phyloP scores from a whole-genome alignment of 164 flowering plant genomes.

The Stephania cephalantha region DNA sequence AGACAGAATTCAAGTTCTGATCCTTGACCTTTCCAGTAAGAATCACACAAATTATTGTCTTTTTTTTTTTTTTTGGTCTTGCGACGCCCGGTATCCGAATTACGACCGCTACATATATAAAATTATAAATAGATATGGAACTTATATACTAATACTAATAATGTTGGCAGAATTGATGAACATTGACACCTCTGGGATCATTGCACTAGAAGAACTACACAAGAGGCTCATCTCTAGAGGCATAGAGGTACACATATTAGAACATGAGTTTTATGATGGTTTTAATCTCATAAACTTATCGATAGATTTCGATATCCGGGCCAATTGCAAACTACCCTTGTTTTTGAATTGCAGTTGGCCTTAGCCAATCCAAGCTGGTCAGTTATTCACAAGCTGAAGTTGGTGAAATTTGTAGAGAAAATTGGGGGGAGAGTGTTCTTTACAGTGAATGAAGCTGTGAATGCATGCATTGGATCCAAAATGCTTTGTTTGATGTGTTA shows the following conservation, averaged over 20 bases:
- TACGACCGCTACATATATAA: too few relatives aligned
- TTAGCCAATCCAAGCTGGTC: constrained; percentile 65
- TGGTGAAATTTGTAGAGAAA: constrained; percentile 47
- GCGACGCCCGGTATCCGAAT: too few relatives aligned
- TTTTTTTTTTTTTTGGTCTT: too few relatives aligned
- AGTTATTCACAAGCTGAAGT: constrained; percentile 67
- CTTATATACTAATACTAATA: neutral
- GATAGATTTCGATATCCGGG: neutral
- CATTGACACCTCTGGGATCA: constrained; percentile 67
- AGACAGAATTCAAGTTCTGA: constrained; percentile 25
- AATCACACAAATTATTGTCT: neutral
- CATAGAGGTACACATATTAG: constrained; percentile 31
- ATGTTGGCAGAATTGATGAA: constrained; percentile 43
- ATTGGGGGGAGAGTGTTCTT: constrained; percentile 51
- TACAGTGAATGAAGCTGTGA: constrained; percentile 56
- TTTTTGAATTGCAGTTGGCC: constrained; percentile 44
- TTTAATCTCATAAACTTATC: neutral
- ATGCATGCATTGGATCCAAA: constrained; percentile 35
- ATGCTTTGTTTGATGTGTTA: constrained; percentile 7
- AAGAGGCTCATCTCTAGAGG: constrained; percentile 32
- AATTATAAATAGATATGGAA: too few relatives aligned
- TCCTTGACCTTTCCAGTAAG: constrained; percentile 71
- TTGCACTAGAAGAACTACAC: constrained; percentile 55
- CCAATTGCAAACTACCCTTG: neutral
- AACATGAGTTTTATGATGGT: too few relatives aligned